These are phyloP conservation scores for Collybia nuda DNA, from an alignment of 768 basidiomycete genomes.

Conservation along the genomic window DNA sequence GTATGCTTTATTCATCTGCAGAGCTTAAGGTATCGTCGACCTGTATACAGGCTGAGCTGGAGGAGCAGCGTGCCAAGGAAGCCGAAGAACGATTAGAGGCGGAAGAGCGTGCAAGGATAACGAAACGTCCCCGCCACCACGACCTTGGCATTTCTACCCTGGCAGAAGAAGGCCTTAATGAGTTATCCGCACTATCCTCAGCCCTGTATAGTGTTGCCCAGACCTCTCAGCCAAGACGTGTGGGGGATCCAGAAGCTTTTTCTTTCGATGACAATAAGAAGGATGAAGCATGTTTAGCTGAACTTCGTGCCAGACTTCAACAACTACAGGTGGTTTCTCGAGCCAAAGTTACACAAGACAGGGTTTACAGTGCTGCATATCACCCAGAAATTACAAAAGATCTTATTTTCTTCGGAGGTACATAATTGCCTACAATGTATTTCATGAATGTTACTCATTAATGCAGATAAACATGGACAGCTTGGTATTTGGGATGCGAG, in stretches of 20 bases:
- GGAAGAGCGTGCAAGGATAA: conserved; percentile 60
- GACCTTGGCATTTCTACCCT: conserved; percentile 62
- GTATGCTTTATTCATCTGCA: conserved; percentile 28
- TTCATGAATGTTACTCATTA: not conserved
- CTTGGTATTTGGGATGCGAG: conserved; percentile 87
- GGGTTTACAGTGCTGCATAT: conserved; percentile 77
- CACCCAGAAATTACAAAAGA: conserved; percentile 82
- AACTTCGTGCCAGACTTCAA: conserved; percentile 53
- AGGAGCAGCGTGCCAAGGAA: conserved; percentile 47
- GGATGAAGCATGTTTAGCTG: conserved; percentile 47
- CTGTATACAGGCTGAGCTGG: conserved; percentile 44
- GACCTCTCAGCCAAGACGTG: conserved; percentile 33
- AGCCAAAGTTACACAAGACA: conserved; percentile 76
- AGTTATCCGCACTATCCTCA: conserved; percentile 43
- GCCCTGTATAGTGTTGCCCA: conserved; percentile 41
- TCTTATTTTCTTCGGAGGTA: conserved; percentile 85
- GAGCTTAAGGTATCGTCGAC: not conserved
- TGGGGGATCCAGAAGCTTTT: conserved; percentile 51
- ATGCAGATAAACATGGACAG: conserved; percentile 76
- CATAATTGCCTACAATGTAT: conserved; percentile 5
- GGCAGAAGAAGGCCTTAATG: conserved; percentile 45
- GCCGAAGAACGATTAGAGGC: conserved; percentile 62
- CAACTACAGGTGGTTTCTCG: conserved; percentile 66
- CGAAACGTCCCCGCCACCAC: conserved; percentile 68
- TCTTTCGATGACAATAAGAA: conserved; percentile 45